Evolutionary conservation across 768 basidiomycete species (phyloP), one percentile per base, ranked within the genome.

Genomic region (Boletellus ananas): DNA sequence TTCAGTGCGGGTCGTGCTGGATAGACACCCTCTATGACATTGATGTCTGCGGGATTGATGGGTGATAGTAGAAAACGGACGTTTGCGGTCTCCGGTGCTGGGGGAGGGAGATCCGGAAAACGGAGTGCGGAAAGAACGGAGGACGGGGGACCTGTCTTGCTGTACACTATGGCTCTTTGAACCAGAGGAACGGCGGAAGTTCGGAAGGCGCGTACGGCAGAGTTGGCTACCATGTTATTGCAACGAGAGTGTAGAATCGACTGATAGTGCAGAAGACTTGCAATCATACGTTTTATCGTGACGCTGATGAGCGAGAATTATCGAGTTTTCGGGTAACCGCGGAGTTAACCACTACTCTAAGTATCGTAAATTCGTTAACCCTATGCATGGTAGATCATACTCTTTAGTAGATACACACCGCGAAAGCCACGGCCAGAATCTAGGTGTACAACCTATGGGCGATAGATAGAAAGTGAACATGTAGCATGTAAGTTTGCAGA

Each of bases 11-110:
- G 85, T 52, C 79, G 82, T 9, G 78, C 62, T 0, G 90, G 90
- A 60, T 91, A 92, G n/a, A 87, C 79, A 14, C 90, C 90, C 63
- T 91, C 83, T 33, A 91, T 75, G 48, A 86, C 84, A 52, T 90
- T 91, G 62, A 89, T 65, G 53, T 92, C 90, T 14, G 90, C 81
- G 4, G 89, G 90, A 63, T 92, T 91, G 50, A 92, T 79, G 9
- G 90, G 86, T 6, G 87, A 76, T 18, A 89, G 75, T 12, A 86
- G 70, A 62, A 86, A 80, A 54, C 74, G 77, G 63, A 92, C 63
- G 62, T 87, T 88, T 33, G 83, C 67, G 1, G 83, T 78, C 49
- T 72, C 68, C n/a, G 80, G 72, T 6, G 72, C 59, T 2, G 88
- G 86, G 0, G 75, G 60, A 8, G 80, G 72, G 10, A 84, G 72